Conservation (phyloP, 768 basidiomycete genomes). For the Naganishia randhawae region DNA sequence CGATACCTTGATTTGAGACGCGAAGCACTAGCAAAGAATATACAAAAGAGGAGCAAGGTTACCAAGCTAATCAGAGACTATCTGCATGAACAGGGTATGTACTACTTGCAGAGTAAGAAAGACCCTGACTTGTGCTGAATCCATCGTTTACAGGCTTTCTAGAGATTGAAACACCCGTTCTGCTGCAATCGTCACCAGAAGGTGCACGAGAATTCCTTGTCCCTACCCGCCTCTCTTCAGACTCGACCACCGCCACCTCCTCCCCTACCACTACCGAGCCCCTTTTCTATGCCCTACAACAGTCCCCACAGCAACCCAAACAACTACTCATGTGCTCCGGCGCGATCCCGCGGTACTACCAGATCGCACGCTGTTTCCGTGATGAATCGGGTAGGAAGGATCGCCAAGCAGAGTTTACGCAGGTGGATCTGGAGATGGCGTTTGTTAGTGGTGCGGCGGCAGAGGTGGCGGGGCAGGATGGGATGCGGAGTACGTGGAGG, state of each 20-base stretch:
- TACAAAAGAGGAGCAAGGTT: conserved; percentile 77
- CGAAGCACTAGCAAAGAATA: conserved; percentile 66
- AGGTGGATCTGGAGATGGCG: conserved; percentile 94
- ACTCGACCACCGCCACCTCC: conserved; percentile 7
- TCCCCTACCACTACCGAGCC: conserved; percentile 31
- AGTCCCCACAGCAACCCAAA: conserved; percentile 95
- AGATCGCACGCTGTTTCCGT: conserved; percentile 88
- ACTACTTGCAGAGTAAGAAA: neutral
- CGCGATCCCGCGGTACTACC: conserved; percentile 82
- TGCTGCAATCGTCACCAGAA: conserved; percentile 87
- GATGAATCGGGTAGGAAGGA: conserved; percentile 94
- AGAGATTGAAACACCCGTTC: conserved; percentile 88
- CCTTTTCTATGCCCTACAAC: conserved; percentile 79
- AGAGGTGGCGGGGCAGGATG: conserved; percentile 41
- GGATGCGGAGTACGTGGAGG: conserved; percentile 58
- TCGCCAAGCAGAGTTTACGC: conserved; percentile 94
- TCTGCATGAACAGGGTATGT: conserved; percentile 69
- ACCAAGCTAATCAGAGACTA: conserved; percentile 69
- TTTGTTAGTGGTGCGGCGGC: conserved; percentile 75
- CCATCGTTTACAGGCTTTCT: conserved; percentile 63
- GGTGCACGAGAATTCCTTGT: conserved; percentile 92
- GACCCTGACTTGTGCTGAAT: no score
- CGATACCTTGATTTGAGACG: conserved; percentile 87
- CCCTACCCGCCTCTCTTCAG: conserved; percentile 59
- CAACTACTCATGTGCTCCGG: conserved; percentile 88